Conservation (phyloP, 2,329 filamentous ascomycete genomes). For the Apiospora pterosperma region DNA sequence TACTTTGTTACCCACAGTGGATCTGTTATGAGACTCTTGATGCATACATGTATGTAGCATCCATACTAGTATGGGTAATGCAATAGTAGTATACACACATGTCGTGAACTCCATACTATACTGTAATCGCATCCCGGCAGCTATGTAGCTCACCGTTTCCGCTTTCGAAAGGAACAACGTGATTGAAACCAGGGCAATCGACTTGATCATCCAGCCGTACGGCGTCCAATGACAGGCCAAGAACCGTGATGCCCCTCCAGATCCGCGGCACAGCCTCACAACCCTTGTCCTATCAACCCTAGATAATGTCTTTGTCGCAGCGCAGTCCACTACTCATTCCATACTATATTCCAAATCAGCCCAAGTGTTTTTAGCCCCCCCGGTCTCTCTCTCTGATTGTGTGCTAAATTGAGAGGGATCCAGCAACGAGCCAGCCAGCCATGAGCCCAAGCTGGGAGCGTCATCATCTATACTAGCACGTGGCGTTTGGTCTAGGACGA, state of each 20-base stretch:
- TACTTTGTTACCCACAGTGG: no score
- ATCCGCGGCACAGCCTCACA: neutral
- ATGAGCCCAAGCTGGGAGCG: neutral
- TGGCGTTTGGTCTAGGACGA: neutral
- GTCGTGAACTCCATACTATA: no score
- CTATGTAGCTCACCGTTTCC: no score
- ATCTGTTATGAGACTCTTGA: no score
- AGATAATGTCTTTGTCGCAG: neutral
- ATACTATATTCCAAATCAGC: neutral
- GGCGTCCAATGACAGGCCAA: neutral
- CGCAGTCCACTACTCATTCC: neutral
- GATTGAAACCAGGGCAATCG: neutral
- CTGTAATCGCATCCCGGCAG: no score
- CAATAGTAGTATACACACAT: no score
- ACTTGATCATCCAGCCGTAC: neutral
- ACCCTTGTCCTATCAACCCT: neutral
- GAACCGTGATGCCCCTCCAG: neutral
- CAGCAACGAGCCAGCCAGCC: neutral
- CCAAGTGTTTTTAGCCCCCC: neutral
- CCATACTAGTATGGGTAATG: no score
- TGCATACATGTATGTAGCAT: no score
- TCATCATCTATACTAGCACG: slow-evolving; percentile 2
- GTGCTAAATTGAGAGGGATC: neutral
- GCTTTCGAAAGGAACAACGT: neutral
- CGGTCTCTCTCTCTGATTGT: neutral